Base-by-base conservation (phyloP, 352 stramenopile species). In the Phytophthora palmivora region DNA sequence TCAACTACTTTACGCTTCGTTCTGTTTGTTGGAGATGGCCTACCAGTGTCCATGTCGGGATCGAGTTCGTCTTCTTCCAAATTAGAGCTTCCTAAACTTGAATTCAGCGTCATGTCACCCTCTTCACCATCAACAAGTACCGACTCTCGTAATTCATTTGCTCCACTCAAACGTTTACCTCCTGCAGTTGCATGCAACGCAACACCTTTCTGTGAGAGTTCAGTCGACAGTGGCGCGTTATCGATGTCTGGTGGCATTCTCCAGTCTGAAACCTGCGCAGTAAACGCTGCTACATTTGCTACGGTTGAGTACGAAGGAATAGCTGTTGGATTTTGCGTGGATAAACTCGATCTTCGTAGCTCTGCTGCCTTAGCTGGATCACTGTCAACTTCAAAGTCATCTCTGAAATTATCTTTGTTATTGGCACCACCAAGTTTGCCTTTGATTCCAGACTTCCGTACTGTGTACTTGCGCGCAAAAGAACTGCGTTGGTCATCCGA, bases 231-330 rank as follows among this genome's bases (percentile, higher is more conserved):
- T 30, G 51, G 34, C 1, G 9, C 26, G 6, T 14, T 26, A 16
- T 50, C 47, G 42, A 58, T 49, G 8, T 43, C 19, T 1, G 34
- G 21, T 21, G 32, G 33, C 59, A 68, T 63, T 32, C 38, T 62
- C 63, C 57, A 67, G 22, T 72, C 42, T 14, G 46, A 37, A 15
- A 74, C 59, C 15, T 45, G 42, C 2, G 59, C 59, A 19, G 53
- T 22, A 49, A 66, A 74, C 2, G 48, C 65, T 52, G 65, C 59
- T 24, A 70, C 34, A 42, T 70, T 57, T 10, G 22, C 65, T 6
- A 55, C 47, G 18, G 19, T 45, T 21, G 47, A 44, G 10, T 51
- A 22, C 2, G 42, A 41, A 2, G 63, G 37, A 12, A 36, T 19
- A 16, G 3, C n/a, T 12, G 32, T 24, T 53, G 41, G 22, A 9